Conservation (phyloP, 148 eudicot genomes). For the Oxyria digyna region DNA sequence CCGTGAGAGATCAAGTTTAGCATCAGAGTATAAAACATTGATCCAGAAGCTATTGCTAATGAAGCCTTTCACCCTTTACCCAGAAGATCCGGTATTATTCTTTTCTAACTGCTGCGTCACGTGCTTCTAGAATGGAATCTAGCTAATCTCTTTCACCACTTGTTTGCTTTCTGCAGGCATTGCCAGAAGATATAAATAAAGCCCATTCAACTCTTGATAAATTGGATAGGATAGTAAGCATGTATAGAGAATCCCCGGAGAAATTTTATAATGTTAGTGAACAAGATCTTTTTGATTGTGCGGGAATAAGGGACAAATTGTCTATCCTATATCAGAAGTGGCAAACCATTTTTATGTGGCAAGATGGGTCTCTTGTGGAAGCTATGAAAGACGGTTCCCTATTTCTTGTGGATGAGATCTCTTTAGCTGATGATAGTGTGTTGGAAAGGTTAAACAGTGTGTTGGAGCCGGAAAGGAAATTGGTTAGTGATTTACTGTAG, state of each 20-base stretch:
- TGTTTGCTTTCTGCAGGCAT: constrained; percentile 29
- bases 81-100: constrained; percentile 38
- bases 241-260: constrained; percentile 31
- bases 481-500: constrained; percentile 39
- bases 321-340: constrained; percentile 60
- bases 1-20: constrained; percentile 66
- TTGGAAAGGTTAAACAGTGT: constrained; percentile 95
- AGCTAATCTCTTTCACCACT: not conserved
- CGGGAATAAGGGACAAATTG: constrained; percentile 27
- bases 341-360: constrained; percentile 87
- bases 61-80: constrained; percentile 35
- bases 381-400: constrained; percentile 90
- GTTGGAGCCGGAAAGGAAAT: constrained; percentile 90
- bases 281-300: constrained; percentile 38
- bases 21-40: constrained; percentile 44
- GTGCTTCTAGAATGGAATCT: not conserved
- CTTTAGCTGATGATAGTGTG: constrained; percentile 97
- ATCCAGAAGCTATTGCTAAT: constrained; percentile 44
- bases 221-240: constrained; percentile 34
- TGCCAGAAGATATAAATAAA: constrained; percentile 57
- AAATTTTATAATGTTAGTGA: constrained; percentile 28
- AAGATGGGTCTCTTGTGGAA: constrained; percentile 90
- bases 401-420: constrained; percentile 93
- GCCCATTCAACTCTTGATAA: constrained; percentile 49
- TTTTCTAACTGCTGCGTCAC: not conserved